phyloP scores from a whole-genome alignment of 2,329 filamentous ascomycete species.

The Cordyceps militaris region DNA sequence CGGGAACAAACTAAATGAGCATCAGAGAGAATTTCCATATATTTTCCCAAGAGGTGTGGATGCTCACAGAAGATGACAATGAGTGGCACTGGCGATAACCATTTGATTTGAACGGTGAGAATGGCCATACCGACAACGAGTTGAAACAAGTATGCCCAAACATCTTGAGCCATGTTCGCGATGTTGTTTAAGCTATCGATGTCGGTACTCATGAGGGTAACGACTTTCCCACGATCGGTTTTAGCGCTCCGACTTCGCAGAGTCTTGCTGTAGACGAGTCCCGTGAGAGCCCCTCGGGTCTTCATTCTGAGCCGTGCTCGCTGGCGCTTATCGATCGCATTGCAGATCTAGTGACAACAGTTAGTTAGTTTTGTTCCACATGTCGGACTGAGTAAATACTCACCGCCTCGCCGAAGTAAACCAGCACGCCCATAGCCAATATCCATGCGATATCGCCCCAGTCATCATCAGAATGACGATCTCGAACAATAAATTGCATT shows the following conservation, averaged over 20 bases:
- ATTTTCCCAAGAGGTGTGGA: not conserved
- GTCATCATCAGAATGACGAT: not conserved
- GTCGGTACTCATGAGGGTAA: slow-evolving; percentile 7
- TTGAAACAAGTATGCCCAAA: not conserved
- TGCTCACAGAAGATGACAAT: slow-evolving; percentile 1
- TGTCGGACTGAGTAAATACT: not conserved
- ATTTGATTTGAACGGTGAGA: not conserved
- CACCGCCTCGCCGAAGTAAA: not conserved
- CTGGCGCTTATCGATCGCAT: not conserved
- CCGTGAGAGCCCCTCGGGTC: not conserved
- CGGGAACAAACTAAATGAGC: not conserved
- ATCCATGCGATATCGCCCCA: not conserved
- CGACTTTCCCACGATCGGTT: not conserved
- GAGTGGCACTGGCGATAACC: not conserved
- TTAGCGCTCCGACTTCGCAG: not conserved
- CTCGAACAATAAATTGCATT: not conserved
- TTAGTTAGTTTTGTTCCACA: not conserved
- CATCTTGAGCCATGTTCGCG: not conserved
- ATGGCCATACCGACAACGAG: not conserved
- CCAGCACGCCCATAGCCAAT: not conserved
- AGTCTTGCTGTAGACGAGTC: not conserved
- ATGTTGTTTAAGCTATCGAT: not conserved
- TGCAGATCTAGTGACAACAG: not conserved
- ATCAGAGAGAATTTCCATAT: not conserved
- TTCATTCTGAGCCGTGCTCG: not conserved